A percentile compares a stretch with the other conserved stretches of the same genome.
These are phyloP conservation scores for Taiozyma sp. DNA, from an alignment of 1,139 yeast species.

Conservation along the genomic window DNA sequence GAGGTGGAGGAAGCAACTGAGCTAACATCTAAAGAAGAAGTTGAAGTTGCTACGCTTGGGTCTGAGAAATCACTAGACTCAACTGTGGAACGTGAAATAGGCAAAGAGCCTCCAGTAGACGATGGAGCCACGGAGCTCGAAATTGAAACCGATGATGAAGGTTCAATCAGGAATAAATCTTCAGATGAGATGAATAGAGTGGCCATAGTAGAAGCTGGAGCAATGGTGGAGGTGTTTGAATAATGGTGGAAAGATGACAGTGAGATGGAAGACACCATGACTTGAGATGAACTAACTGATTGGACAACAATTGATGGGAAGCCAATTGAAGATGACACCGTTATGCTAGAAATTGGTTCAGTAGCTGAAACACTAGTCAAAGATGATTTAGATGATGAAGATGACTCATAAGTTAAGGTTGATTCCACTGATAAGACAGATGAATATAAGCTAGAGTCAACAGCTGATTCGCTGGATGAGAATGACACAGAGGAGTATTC, in stretches of 20 bases:
- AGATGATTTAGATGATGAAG: too few species aligned
- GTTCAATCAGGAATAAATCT: neutral
- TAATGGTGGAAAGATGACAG: neutral
- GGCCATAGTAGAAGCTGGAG: neutral
- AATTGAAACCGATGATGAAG: neutral
- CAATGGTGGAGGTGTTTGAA: neutral
- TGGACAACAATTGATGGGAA: neutral
- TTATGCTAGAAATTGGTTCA: too few species aligned
- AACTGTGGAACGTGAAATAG: neutral
- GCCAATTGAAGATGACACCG: neutral
- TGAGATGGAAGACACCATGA: neutral
- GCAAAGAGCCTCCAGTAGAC: neutral
- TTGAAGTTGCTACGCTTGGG: neutral
- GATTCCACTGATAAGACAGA: neutral
- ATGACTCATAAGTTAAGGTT: too few species aligned
- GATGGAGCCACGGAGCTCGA: neutral
- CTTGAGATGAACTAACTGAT: neutral
- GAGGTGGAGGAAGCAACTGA: neutral
- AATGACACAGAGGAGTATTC: neutral
- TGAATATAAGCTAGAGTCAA: neutral
- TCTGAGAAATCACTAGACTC: neutral
- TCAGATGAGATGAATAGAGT: neutral
- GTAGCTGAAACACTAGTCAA: neutral
- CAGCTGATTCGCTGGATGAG: neutral
- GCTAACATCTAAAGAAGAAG: neutral